Percentiles rank a stretch among this genome's conserved stretches.
Conservation (phyloP, 441 rosid species). For the Erodium trifolium region DNA sequence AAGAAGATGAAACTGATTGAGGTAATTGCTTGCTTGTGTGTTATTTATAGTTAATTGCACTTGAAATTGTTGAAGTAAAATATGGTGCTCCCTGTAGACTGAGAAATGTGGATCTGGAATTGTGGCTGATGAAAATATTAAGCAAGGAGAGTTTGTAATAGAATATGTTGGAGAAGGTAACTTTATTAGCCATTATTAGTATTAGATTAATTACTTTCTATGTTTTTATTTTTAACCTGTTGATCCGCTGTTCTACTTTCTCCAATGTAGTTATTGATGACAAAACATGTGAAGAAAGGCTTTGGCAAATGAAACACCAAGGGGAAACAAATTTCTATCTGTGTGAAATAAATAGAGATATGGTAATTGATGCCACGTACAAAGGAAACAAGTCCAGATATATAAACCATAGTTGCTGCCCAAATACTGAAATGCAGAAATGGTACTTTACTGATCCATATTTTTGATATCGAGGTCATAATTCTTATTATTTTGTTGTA, state of each 20-base stretch:
- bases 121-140: slow-evolving; percentile 84
- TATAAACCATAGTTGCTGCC: slow-evolving; percentile 92
- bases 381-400: slow-evolving; percentile 98
- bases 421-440: slow-evolving; percentile 98
- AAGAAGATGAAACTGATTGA: slow-evolving; percentile 81
- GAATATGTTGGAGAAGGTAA: slow-evolving; percentile 98
- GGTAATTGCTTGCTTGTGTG: slow-evolving; percentile 37
- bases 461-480: too few relatives aligned
- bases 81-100: slow-evolving; percentile 52
- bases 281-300: slow-evolving; percentile 95
- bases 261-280: slow-evolving; percentile 77
- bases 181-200: slow-evolving; percentile 15
- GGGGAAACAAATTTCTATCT: slow-evolving; percentile 94
- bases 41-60: slow-evolving; percentile 15
- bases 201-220: neutral
- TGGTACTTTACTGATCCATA: slow-evolving; percentile 53
- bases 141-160: slow-evolving; percentile 78
- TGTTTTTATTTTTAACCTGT: slow-evolving; percentile 10
- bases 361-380: slow-evolving; percentile 96
- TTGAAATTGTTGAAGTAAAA: slow-evolving; percentile 26
- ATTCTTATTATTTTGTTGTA: slow-evolving; percentile 13
- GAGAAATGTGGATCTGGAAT: slow-evolving; percentile 94
- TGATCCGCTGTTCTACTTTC: neutral
- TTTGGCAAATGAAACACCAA: slow-evolving; percentile 89
- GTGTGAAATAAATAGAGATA: slow-evolving; percentile 93